These are phyloP conservation scores for Tetracladium maxilliforme DNA, from an alignment of 2,329 filamentous ascomycete genomes.

Conservation along the genomic window DNA sequence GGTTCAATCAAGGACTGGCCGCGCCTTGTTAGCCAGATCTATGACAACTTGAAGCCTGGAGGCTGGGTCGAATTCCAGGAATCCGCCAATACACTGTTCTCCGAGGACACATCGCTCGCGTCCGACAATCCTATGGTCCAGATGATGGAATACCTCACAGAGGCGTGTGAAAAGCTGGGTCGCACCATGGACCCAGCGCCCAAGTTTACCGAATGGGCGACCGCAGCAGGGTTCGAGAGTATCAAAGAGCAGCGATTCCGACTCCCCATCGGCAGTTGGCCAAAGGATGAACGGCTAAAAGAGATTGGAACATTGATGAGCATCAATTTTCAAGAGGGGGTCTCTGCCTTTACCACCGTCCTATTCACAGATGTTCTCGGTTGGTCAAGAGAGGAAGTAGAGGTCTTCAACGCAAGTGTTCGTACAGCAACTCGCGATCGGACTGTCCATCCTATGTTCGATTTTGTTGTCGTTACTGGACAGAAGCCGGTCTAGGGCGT, in stretches of 20 bases:
- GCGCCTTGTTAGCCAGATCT: slow-evolving; percentile 7
- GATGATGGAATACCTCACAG: too few species aligned
- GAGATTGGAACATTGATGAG: slow-evolving; percentile 14
- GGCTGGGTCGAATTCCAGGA: slow-evolving; percentile 11
- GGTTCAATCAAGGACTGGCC: slow-evolving; percentile 17
- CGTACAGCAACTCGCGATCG: slow-evolving; percentile 13
- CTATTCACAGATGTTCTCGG: slow-evolving; percentile 14
- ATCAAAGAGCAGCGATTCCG: slow-evolving; percentile 16
- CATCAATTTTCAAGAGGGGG: slow-evolving; percentile 6
- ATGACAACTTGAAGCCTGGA: slow-evolving; percentile 8
- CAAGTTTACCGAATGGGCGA: slow-evolving; percentile 12
- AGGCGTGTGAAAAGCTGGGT: slow-evolving; percentile 14
- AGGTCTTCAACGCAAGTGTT: slow-evolving; percentile 12
- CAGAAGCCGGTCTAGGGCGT: slow-evolving; percentile 14
- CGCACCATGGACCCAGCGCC: slow-evolving; percentile 15
- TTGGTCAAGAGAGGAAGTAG: slow-evolving; percentile 12
- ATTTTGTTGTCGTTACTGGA: slow-evolving; percentile 15
- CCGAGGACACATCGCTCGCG: background rate
- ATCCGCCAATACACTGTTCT: slow-evolving; percentile 5
- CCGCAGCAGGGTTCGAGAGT: slow-evolving; percentile 19
- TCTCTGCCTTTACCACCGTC: slow-evolving; percentile 11
- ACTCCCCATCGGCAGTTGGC: slow-evolving; percentile 25
- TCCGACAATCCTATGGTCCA: slow-evolving; percentile 9
- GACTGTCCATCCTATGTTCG: slow-evolving; percentile 15
- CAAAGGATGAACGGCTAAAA: slow-evolving; percentile 18